Evolutionary conservation across 805 yeast species (phyloP).

Genomic region (Yamadazyma scolyti): DNA sequence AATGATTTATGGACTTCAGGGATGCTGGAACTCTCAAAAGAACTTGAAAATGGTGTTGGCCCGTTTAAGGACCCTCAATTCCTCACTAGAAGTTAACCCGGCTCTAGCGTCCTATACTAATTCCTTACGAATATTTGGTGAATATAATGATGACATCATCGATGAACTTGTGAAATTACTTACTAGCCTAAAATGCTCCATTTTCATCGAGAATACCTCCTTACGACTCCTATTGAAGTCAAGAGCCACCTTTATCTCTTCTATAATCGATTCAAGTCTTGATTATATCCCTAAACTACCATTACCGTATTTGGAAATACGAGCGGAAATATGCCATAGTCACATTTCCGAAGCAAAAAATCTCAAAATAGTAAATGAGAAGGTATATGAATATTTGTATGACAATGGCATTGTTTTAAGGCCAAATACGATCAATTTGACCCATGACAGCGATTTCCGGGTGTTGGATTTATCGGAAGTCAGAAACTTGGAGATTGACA

Average conservation of each 20-base stretch:
- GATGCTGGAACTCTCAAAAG: constrained; percentile 1
- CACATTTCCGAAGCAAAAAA: too few relatives aligned
- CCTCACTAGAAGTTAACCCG: constrained; percentile 24
- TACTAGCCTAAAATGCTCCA: constrained; percentile 3
- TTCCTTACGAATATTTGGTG: constrained; percentile 16
- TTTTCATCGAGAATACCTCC: constrained; percentile 8
- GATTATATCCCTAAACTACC: too few relatives aligned
- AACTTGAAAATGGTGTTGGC: constrained; percentile 7
- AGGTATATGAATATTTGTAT: constrained; percentile 1
- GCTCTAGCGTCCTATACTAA: constrained; percentile 16
- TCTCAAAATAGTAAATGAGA: too few relatives aligned
- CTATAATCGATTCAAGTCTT: constrained; percentile 16
- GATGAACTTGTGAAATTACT: constrained; percentile 6
- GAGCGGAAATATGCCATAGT: constrained; percentile 3
- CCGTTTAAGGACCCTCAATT: constrained; percentile 18
- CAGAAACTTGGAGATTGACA: constrained; percentile 4
- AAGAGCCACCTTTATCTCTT: constrained; percentile 12
- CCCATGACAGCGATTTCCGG: constrained; percentile 1
- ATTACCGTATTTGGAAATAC: constrained; percentile 9
- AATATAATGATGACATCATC: constrained; percentile 3
- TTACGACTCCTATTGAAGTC: constrained; percentile 8
- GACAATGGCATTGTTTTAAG: neutral
- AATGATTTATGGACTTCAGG: constrained; percentile 21
- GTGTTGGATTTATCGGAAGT: constrained; percentile 3
- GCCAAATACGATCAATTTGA: constrained; percentile 7